phyloP scores from a whole-genome alignment of 2,329 filamentous ascomycete species.

The Fusarium dimerum region DNA sequence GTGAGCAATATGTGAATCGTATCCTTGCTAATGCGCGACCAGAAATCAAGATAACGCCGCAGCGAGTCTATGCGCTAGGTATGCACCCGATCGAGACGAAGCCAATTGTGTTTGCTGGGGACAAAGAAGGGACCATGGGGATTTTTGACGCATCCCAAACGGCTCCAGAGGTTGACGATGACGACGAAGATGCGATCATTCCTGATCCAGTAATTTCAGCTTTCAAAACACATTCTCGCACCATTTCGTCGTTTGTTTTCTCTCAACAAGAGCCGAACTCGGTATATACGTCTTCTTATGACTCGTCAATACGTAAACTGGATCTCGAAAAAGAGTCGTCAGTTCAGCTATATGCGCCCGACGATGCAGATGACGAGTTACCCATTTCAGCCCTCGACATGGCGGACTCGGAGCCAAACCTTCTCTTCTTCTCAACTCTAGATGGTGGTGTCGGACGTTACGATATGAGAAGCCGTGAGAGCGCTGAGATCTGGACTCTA shows the following conservation, averaged over 20 bases:
- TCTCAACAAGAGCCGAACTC: slow-evolving; percentile 71
- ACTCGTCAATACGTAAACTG: slow-evolving; percentile 85
- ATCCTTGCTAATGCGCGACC: neutral
- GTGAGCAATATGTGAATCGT: too few relatives aligned
- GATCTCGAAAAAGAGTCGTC: slow-evolving; percentile 81
- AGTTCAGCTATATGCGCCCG: slow-evolving; percentile 77
- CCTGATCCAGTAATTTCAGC: slow-evolving; percentile 80
- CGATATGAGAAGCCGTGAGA: slow-evolving; percentile 66
- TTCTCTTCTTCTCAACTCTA: slow-evolving; percentile 85
- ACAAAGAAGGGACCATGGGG: slow-evolving; percentile 89
- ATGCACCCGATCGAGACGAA: slow-evolving; percentile 89
- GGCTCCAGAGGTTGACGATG: slow-evolving; percentile 58
- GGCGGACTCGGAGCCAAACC: slow-evolving; percentile 66
- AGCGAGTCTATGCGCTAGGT: slow-evolving; percentile 81
- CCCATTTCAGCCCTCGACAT: slow-evolving; percentile 87
- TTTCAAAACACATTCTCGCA: slow-evolving; percentile 86
- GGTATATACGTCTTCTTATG: slow-evolving; percentile 86
- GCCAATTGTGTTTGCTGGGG: slow-evolving; percentile 86
- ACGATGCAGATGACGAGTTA: slow-evolving; percentile 67
- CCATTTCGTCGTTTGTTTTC: slow-evolving; percentile 83
- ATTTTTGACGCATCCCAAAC: slow-evolving; percentile 86
- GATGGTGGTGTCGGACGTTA: slow-evolving; percentile 78
- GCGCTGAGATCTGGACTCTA: slow-evolving; percentile 69
- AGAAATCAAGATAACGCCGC: slow-evolving; percentile 91
- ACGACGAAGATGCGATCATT: slow-evolving; percentile 67